phyloP scores from a whole-genome alignment of 306 rosid species.

The Castanospermum australe region DNA sequence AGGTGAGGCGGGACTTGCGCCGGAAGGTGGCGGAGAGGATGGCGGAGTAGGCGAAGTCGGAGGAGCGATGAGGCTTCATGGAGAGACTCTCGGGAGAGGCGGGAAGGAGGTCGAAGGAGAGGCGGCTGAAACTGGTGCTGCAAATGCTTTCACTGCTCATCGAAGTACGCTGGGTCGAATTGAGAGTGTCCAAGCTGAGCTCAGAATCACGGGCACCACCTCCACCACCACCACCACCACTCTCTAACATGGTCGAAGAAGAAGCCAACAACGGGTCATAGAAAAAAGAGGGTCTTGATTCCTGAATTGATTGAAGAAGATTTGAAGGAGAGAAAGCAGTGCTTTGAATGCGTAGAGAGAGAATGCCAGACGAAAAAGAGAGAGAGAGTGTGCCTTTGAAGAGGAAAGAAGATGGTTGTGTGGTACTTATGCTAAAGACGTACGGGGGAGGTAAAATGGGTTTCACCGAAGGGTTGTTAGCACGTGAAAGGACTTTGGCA shows the following conservation, averaged over 20 bases:
- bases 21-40: slow-evolving; percentile 52
- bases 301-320: too few species aligned
- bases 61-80: slow-evolving; percentile 88
- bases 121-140: slow-evolving; percentile 86
- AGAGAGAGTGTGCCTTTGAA: background rate
- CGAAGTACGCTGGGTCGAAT: slow-evolving; percentile 62
- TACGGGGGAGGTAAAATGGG: slow-evolving; percentile 23
- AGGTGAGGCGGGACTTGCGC: slow-evolving; percentile 54
- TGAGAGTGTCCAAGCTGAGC: slow-evolving; percentile 47
- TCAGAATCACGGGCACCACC: slow-evolving; percentile 62
- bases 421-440: slow-evolving; percentile 58
- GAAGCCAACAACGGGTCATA: background rate
- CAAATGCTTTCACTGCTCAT: slow-evolving; percentile 87
- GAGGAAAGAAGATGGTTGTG: slow-evolving; percentile 42
- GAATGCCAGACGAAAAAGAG: background rate
- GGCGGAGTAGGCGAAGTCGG: slow-evolving; percentile 90
- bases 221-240: slow-evolving; percentile 24
- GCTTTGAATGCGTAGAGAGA: slow-evolving; percentile 31
- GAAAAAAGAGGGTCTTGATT: background rate
- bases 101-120: slow-evolving; percentile 70
- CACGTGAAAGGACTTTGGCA: slow-evolving; percentile 36
- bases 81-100: slow-evolving; percentile 52
- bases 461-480: background rate
- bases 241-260: slow-evolving; percentile 58
- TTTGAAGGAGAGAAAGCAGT: background rate